Evolutionary conservation across 805 yeast genomes (phyloP).

Genomic region (Wickerhamomyces strasburgensis): DNA sequence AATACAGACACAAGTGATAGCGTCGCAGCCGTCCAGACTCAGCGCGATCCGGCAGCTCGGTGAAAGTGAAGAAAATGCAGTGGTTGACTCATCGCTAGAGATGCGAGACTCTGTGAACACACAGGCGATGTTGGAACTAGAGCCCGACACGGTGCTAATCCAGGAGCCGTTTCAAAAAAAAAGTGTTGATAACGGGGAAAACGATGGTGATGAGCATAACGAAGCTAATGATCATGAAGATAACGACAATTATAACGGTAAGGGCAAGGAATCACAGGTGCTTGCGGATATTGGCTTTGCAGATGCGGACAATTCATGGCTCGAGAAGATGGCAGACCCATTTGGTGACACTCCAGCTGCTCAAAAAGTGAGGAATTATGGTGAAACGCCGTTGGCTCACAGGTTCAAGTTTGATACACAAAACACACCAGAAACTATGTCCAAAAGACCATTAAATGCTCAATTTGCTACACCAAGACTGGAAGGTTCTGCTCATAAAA

Average conservation of each 20-base stretch:
- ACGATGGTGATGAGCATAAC: background rate
- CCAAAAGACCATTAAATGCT: background rate
- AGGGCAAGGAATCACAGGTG: slow-evolving; percentile 4
- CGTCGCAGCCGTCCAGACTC: slow-evolving; percentile 7
- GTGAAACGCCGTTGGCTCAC: slow-evolving; percentile 9
- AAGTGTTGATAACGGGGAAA: background rate
- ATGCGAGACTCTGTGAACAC: slow-evolving; percentile 16
- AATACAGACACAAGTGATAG: slow-evolving; percentile 18
- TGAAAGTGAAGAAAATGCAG: slow-evolving; percentile 19
- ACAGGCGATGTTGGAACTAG: slow-evolving; percentile 14
- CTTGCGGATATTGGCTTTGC: slow-evolving; percentile 7
- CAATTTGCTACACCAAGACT: slow-evolving; percentile 8
- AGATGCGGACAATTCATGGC: slow-evolving; percentile 21
- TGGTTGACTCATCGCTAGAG: slow-evolving; percentile 24
- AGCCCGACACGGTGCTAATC: slow-evolving; percentile 6
- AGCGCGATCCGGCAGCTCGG: slow-evolving; percentile 12
- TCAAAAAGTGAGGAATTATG: slow-evolving; percentile 7
- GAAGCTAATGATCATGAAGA: background rate
- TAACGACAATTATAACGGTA: background rate
- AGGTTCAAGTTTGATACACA: slow-evolving; percentile 6
- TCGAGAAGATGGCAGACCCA: slow-evolving; percentile 32
- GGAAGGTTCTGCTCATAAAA: slow-evolving; percentile 10
- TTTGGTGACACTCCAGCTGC: slow-evolving; percentile 28
- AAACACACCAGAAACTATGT: slow-evolving; percentile 16
- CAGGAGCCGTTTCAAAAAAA: background rate